Conservation (phyloP, 441 rosid genomes). For the Populus hybrid region DNA sequence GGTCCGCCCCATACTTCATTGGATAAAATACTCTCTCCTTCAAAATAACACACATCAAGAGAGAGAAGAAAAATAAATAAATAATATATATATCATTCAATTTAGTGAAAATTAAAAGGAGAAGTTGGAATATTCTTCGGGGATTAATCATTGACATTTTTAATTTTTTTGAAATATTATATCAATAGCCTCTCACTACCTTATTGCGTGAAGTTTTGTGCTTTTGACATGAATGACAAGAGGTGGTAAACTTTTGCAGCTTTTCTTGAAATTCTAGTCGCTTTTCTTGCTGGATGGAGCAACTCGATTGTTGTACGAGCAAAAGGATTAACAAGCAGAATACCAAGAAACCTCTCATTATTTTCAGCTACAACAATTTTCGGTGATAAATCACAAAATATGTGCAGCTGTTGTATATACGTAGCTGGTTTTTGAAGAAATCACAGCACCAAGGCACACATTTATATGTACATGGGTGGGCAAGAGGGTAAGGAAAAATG, state of each 20-base stretch:
- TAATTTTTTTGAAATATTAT: too few relatives aligned
- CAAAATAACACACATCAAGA: not conserved
- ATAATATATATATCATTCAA: not conserved
- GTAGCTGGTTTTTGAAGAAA: too few relatives aligned
- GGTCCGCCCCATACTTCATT: constrained; percentile 77
- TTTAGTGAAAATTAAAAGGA: not conserved
- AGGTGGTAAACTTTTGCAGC: constrained; percentile 19
- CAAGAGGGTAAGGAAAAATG: too few relatives aligned
- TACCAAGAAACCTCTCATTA: not conserved
- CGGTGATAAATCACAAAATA: too few relatives aligned
- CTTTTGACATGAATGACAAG: not conserved
- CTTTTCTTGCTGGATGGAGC: constrained; percentile 26
- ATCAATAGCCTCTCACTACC: not conserved
- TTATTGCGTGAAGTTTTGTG: not conserved
- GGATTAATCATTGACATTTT: not conserved
- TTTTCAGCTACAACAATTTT: too few relatives aligned
- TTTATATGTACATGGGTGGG: too few relatives aligned
- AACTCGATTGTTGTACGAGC: constrained; percentile 17
- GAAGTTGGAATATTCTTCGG: not conserved
- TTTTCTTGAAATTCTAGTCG: constrained; percentile 31
- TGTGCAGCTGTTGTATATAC: too few relatives aligned
- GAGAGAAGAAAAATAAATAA: too few relatives aligned
- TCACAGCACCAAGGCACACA: too few relatives aligned
- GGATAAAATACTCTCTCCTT: constrained; percentile 41
- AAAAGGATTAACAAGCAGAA: not conserved